A percentile compares a stretch with the other conserved stretches of the same genome.
phyloP scores from a whole-genome alignment of 176 grass and related monocot genomes.

The Rhipidocladum racemiflorum region DNA sequence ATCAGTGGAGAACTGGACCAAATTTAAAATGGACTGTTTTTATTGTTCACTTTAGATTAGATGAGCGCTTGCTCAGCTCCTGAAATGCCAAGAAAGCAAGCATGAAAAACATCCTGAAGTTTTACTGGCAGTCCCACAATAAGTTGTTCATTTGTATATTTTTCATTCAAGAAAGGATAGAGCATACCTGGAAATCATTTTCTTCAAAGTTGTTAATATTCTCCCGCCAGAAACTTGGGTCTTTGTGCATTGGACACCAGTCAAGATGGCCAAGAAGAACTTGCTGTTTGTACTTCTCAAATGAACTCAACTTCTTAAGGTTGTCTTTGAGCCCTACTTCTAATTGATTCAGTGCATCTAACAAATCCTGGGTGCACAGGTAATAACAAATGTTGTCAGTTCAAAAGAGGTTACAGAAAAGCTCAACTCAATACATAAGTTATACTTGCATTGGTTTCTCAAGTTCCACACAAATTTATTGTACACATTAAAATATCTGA shows the following conservation, averaged over 20 bases:
- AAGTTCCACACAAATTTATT: not conserved
- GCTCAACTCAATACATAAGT: constrained; percentile 8
- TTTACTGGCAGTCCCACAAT: not conserved
- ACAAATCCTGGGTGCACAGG: constrained; percentile 64
- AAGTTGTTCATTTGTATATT: not conserved
- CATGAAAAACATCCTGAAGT: not conserved
- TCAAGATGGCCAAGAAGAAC: constrained; percentile 96
- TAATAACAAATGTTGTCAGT: constrained; percentile 25
- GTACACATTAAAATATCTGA: not conserved
- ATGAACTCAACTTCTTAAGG: constrained; percentile 80
- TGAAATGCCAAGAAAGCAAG: not conserved
- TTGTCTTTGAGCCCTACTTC: constrained; percentile 84
- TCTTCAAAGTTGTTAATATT: constrained; percentile 97
- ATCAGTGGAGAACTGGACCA: not conserved
- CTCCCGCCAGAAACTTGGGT: constrained; percentile 90
- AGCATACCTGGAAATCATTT: constrained; percentile 95
- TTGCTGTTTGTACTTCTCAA: constrained; percentile 98
- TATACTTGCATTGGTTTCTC: constrained; percentile 1
- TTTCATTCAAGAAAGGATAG: not conserved
- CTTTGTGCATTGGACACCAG: constrained; percentile 97
- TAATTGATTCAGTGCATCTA: constrained; percentile 86
- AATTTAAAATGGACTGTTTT: not conserved
- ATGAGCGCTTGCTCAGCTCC: not conserved
- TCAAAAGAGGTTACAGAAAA: constrained; percentile 9
- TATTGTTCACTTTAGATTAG: constrained; percentile 4